Base-by-base conservation (phyloP, 2,329 filamentous ascomycete genomes). In the Lecanicillium sp. region DNA sequence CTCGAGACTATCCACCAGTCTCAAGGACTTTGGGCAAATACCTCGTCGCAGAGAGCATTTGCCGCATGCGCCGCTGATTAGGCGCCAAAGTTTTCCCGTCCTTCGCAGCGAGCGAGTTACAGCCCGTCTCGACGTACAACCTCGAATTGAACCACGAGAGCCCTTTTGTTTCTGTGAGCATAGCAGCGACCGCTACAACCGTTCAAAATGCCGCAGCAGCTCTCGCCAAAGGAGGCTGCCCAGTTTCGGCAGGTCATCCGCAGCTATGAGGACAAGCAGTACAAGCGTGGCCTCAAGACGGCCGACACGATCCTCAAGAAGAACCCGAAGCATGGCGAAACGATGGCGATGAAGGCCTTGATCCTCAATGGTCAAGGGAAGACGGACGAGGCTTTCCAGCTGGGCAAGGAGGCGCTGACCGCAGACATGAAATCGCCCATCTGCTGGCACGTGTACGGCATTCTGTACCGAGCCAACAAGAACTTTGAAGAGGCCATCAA, bases 401-500 rank as follows among this genome's bases (percentile, higher is more conserved):
- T 98, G 43, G 90, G 86, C 55, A 98, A 96, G 67, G 77, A 88
- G 49, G 92, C 94, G 25, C 72, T 98, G 52, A 88, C 84, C 49
- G 87, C 89, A 54, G 89, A 97, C 61, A 97, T 98, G 89, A 96
- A 94, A 69, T 96, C 89, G 54, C 90, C 97, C 65, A 89, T 98
- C 54, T 97, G 89, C 72, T 98, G 92, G 92, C 94, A 98, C 64
- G 92, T 98, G 44, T 98, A 97, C 61, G 92, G 94, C 22, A 67
- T 98, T 50, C 74, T 98, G 36, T 97, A 94, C 66, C 82, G 90
- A 37, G 83, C 87, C 35, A 84, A 85, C 57, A 97, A 97, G 74
- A 97, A 98, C 65, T 97, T 94, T 53, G 92, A 97, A 61, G 92
- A 97, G 67, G 90, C 94, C 9, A 96, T 96, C 68, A 97, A 97